Evolutionary conservation across 2,329 filamentous ascomycete genomes (phyloP), one percentile per base, ranked within the genome.

Genomic region (Didymosphaeria variabile): DNA sequence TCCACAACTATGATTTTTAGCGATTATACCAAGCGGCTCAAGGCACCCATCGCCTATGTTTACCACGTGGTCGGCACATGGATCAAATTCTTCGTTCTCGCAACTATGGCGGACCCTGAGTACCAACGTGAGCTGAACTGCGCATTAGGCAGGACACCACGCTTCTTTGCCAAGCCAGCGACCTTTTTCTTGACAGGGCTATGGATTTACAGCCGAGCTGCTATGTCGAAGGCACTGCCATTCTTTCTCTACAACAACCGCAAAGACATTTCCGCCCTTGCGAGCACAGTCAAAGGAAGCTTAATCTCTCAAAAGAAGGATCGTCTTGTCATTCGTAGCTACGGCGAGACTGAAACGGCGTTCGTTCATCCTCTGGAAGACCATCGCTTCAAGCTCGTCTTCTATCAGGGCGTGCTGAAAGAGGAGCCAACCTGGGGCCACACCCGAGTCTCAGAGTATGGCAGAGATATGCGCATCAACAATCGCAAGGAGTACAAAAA

Each of bases 81-180:
- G 57, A 71, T 82, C 61, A 86, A 85, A 56, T 84, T 85, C 65
- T 73, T 83, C 36, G 73, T 83, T 8, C 79, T 85, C 46, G 81
- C 84, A 12, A 73, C 83, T 21, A 79, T 85, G 63, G 84, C 84
- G 2, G 84, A 86, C 65, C 79, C 82, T 0, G 84, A 86, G 63
- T 84, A 82, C 61, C 81, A 85, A 63, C 75, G 83, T 61, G 84
- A 86, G 57, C 75, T 85, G 49, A 77, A 81, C 59, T 81, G 81
- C 67, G 79, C 81, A 52, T 75, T 83, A 55, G 69, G 72, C 47
- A 55, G 65, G 21, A 77, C 78, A 26, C 77, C 77, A 13, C 63
- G 62, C 3, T 50, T 79, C 23, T 51, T 83, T 12, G 76, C 76
- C 5, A 73, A 74, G 21, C 79, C 79, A 10, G 66, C 71, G 4